Evolutionary conservation across 768 basidiomycete species (phyloP), one percentile per base, ranked within the genome.

Genomic region (Lactarius hatsudake): DNA sequence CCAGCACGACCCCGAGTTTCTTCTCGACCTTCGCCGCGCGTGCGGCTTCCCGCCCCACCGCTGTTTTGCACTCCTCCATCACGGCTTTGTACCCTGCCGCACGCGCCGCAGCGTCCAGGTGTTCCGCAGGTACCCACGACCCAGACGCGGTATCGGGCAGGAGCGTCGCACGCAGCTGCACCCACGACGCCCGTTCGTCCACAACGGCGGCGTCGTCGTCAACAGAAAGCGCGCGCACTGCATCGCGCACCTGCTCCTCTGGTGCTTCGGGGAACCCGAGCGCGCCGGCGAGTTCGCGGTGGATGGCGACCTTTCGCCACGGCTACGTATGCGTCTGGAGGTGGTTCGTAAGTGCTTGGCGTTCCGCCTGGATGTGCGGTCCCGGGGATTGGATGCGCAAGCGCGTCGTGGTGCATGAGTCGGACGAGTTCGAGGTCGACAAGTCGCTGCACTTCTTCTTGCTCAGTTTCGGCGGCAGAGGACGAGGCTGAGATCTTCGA

Each of bases 21-120:
- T 95, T 97, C 81, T 98, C 96, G 6, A 82, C 74, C 80, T 97
- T 98, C 26, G 84, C 76, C 0, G 91, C 90, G 75, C 90, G 93
- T 62, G 82, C 84, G 0, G 92, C 91, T 73, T 96, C 91, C 74
- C 85, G 87, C 40, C 86, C 78, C 88, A 99, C 94, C 59, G 79
- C 76, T 18, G 88, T 88, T 32, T 88, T 86, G 63, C 81, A 81
- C 60, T 86, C 81, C 8, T 85, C 81, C 64, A 96, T 80, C 43
- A 90, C 77, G 7, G 81, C 75, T 0, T 80, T 74, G 72, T 91
- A 88, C 0, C 93, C 94, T 1, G 82, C 81, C 45, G 87, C 79
- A 12, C 89, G 86, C 42, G 82, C 80, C 32, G 87, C 86, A 17
- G 78, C 72, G 3, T 86, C 79, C n/a, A 96, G 83, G 1, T 77